These are phyloP conservation scores for Yueomyces sinensis DNA, from an alignment of 805 yeast genomes.

Conservation along the genomic window DNA sequence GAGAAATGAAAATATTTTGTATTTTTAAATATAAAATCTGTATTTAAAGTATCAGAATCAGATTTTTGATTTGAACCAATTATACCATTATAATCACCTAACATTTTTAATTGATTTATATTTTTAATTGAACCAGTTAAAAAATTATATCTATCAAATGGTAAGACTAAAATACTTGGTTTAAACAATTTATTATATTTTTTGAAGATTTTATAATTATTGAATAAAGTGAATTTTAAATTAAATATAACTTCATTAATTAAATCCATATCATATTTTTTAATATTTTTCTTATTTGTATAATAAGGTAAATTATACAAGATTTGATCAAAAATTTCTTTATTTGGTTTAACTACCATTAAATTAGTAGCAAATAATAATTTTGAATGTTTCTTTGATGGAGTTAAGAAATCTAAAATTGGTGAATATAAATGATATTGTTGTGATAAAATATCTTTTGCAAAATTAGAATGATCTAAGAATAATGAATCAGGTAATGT, in stretches of 20 bases:
- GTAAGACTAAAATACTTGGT: constrained; percentile 20
- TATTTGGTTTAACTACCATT: constrained; percentile 47
- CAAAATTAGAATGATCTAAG: constrained; percentile 17
- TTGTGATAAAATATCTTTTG: constrained; percentile 16
- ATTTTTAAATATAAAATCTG: constrained; percentile 18
- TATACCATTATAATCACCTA: constrained; percentile 17
- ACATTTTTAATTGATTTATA: constrained; percentile 10
- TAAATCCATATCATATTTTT: constrained; percentile 20
- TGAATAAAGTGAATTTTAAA: constrained; percentile 14
- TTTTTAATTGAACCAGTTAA: constrained; percentile 18
- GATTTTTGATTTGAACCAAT: constrained; percentile 10
- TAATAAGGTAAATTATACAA: constrained; percentile 1
- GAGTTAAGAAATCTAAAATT: constrained; percentile 9
- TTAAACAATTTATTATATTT: constrained; percentile 9
- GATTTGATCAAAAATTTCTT: constrained; percentile 14
- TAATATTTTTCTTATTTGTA: constrained; percentile 6
- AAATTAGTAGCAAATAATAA: constrained; percentile 30
- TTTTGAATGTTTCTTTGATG: constrained; percentile 14
- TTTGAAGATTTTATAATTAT: constrained; percentile 19
- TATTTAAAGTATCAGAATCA: constrained; percentile 6
- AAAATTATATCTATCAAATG: constrained; percentile 21
- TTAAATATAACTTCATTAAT: constrained; percentile 19
- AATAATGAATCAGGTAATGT: constrained; percentile 17
- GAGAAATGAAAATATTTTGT: constrained; percentile 46
- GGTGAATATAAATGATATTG: constrained; percentile 16